phyloP scores from a whole-genome alignment of 148 eudicot genomes.

The Polygonum maritimum region DNA sequence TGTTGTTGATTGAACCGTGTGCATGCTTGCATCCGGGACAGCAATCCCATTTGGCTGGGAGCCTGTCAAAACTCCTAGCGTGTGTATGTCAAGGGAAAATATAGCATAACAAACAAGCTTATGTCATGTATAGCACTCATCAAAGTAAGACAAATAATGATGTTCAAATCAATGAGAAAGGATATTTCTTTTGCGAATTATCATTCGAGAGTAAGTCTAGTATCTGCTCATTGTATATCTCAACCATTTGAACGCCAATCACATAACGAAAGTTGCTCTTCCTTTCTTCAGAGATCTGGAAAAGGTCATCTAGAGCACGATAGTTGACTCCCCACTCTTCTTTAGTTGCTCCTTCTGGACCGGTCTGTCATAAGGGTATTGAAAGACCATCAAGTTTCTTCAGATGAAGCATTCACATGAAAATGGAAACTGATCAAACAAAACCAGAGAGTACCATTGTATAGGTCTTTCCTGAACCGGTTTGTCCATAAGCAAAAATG shows the following conservation, averaged over 20 bases:
- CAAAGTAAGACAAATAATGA: not conserved
- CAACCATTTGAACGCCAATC: slow-evolving; percentile 10
- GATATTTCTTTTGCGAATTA: slow-evolving; percentile 11
- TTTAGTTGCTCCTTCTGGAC: slow-evolving; percentile 10
- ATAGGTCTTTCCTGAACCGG: slow-evolving; percentile 12
- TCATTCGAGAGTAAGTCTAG: slow-evolving; percentile 1
- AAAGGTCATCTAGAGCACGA: slow-evolving; percentile 12
- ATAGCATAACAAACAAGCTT: not conserved
- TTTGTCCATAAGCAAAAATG: slow-evolving; percentile 12
- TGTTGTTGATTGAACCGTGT: slow-evolving; percentile 36
- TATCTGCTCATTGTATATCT: slow-evolving; percentile 12
- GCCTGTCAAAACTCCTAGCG: slow-evolving; percentile 50
- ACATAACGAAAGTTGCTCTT: slow-evolving; percentile 2
- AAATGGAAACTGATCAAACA: not conserved
- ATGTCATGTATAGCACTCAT: not conserved
- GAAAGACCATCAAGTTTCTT: not conserved
- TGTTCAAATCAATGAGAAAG: not conserved
- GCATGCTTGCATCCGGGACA: slow-evolving; percentile 74
- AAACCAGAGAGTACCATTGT: not conserved
- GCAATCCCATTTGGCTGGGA: slow-evolving; percentile 51
- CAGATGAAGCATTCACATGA: not conserved
- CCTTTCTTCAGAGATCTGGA: slow-evolving; percentile 12
- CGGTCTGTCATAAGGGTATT: not conserved
- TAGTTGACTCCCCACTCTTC: slow-evolving; percentile 12
- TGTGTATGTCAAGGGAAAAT: slow-evolving; percentile 38